phyloP scores from a whole-genome alignment of 495 filamentous ascomycete species.

The Tuber melanosporum region DNA sequence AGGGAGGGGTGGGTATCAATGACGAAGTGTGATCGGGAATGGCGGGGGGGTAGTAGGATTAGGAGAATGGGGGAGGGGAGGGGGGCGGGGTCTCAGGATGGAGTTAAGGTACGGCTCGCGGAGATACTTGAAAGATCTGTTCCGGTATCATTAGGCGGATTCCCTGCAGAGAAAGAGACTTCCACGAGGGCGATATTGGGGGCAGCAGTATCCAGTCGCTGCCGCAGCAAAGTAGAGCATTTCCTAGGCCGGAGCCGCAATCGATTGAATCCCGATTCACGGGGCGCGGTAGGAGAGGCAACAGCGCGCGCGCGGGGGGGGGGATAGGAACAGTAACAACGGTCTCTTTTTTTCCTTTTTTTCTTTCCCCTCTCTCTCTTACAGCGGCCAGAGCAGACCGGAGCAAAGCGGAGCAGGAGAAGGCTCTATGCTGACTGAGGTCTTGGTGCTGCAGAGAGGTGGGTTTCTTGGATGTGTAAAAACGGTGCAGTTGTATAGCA shows the following conservation, averaged over 20 bases:
- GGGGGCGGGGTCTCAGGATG: constrained; percentile 13
- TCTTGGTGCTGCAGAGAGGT: neutral
- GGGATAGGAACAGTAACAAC: neutral
- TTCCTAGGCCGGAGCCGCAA: neutral
- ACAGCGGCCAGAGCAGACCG: neutral
- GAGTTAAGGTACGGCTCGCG: constrained; percentile 27
- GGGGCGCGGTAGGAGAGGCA: neutral
- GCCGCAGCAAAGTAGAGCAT: neutral
- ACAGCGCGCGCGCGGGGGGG: neutral
- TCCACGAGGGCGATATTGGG: constrained; percentile 1
- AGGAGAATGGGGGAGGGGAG: constrained; percentile 7
- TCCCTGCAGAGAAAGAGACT: neutral
- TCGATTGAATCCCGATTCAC: neutral
- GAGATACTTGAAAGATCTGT: constrained; percentile 33
- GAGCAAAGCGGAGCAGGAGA: neutral
- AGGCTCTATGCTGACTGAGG: neutral
- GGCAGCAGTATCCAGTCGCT: neutral
- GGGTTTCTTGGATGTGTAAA: neutral
- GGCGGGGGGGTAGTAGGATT: constrained; percentile 21
- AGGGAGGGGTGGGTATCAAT: neutral
- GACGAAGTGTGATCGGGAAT: constrained; percentile 19
- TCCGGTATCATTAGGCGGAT: constrained; percentile 19
- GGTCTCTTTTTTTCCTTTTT: neutral
- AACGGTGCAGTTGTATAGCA: neutral
- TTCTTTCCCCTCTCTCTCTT: neutral